Evolutionary conservation across 2,329 filamentous ascomycete species (phyloP).

Genomic region (Colletotrichum gloeosporioides): DNA sequence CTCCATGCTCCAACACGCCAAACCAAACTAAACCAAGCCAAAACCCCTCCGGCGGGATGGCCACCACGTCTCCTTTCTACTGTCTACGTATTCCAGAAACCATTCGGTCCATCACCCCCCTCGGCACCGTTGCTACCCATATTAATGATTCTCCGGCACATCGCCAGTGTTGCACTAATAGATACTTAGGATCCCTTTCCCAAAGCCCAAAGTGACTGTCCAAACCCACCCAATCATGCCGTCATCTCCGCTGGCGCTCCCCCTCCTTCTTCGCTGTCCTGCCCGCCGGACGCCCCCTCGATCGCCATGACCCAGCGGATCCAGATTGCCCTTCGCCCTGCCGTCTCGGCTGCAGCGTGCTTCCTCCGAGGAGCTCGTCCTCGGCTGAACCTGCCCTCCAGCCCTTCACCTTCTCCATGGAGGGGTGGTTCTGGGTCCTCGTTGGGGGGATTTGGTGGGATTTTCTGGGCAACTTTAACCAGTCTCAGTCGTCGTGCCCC

Average conservation of each 20-base stretch:
- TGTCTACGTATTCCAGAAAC: neutral
- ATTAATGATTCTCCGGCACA: neutral
- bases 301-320: conserved; percentile 17
- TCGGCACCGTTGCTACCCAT: neutral
- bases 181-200: neutral
- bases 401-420: neutral
- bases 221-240: conserved; percentile 11
- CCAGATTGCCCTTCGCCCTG: neutral
- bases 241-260: conserved; percentile 2
- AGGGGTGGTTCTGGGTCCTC: conserved; percentile 1
- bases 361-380: conserved; percentile 7
- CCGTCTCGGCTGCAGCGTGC: conserved; percentile 6
- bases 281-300: neutral
- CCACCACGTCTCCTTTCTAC: neutral
- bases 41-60: neutral
- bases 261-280: neutral
- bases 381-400: conserved; percentile 13
- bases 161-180: neutral
- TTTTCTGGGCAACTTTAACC: conserved; percentile 10
- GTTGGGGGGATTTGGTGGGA: neutral
- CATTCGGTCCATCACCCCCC: neutral
- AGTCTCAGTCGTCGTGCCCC: neutral
- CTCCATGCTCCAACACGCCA: neutral
- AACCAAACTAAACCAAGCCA: neutral
- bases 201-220: neutral